Percentiles rank a stretch among this genome's conserved stretches.
phyloP scores from a whole-genome alignment of 1,284 basidiomycete genomes.

The Ustilago loliicola region DNA sequence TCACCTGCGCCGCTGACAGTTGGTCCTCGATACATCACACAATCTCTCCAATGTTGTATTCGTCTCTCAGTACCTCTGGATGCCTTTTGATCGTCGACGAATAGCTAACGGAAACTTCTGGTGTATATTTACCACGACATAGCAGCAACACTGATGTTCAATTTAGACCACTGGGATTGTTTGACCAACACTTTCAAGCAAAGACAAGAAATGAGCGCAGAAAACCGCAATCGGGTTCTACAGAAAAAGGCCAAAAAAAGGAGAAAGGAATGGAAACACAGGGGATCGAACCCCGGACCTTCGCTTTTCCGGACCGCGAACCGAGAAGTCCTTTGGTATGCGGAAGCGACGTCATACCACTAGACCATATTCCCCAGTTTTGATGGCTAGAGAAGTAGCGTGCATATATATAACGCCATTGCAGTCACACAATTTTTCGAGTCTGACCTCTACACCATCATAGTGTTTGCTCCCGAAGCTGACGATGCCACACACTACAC shows the following conservation, averaged over 20 bases:
- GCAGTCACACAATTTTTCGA: too few relatives aligned
- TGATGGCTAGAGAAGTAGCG: neutral
- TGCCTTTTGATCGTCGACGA: too few relatives aligned
- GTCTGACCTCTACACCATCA: too few relatives aligned
- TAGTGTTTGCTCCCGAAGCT: neutral
- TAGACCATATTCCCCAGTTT: conserved; percentile 55
- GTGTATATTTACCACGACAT: too few relatives aligned
- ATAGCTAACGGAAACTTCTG: too few relatives aligned
- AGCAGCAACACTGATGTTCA: too few relatives aligned
- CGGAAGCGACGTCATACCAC: conserved; percentile 60
- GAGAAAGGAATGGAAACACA: conserved; percentile 55
- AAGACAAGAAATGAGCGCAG: neutral
- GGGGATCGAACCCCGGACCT: conserved; percentile 60
- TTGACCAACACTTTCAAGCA: too few relatives aligned
- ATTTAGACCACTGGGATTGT: too few relatives aligned
- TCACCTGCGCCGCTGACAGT: neutral
- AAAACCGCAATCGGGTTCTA: neutral
- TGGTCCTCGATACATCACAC: too few relatives aligned
- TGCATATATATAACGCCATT: conserved; percentile 5
- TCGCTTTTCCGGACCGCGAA: conserved; percentile 44
- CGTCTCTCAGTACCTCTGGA: too few relatives aligned
- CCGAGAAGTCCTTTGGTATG: conserved; percentile 20
- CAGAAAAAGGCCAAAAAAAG: conserved; percentile 16
- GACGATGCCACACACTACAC: neutral
- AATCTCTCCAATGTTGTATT: too few relatives aligned